Percentiles rank a stretch among this genome's conserved stretches.
phyloP scores from a whole-genome alignment of 108 stramenopile species.

The Cyclotella distinguenda region DNA sequence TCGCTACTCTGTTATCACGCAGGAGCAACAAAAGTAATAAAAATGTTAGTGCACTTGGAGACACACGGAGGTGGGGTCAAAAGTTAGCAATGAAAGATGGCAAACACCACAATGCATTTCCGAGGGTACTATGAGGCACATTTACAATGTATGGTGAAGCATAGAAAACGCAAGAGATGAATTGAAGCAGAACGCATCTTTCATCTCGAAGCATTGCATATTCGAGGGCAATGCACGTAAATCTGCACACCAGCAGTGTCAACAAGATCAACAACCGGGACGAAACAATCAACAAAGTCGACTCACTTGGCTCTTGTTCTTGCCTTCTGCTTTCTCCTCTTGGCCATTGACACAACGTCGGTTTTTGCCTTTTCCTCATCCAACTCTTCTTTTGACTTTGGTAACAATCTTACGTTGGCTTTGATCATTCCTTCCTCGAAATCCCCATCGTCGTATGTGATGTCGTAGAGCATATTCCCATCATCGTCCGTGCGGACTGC shows the following conservation, averaged over 20 bases:
- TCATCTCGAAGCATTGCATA: constrained; percentile 37
- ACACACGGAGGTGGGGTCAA: constrained; percentile 64
- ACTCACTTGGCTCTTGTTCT: constrained; percentile 78
- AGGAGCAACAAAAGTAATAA: background rate
- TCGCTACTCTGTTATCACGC: constrained; percentile 51
- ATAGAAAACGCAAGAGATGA: constrained; percentile 43
- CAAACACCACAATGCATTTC: constrained; percentile 8
- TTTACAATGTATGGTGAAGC: constrained; percentile 32
- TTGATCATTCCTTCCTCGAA: constrained; percentile 75
- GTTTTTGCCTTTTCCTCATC: constrained; percentile 47
- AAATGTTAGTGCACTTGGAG: constrained; percentile 82
- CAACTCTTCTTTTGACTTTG: constrained; percentile 51
- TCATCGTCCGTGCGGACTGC: constrained; percentile 38
- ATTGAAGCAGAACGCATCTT: constrained; percentile 53
- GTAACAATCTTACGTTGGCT: constrained; percentile 56
- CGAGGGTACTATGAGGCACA: constrained; percentile 81
- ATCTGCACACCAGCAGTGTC: constrained; percentile 39
- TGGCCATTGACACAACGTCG: constrained; percentile 31
- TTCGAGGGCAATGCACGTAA: constrained; percentile 27
- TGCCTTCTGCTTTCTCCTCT: constrained; percentile 68
- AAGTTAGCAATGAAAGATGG: constrained; percentile 3
- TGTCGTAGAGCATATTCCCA: constrained; percentile 66
- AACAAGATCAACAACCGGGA: constrained; percentile 18
- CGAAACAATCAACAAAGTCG: background rate
- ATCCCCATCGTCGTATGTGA: constrained; percentile 87